Percentiles rank a stretch among this genome's conserved stretches.
Evolutionary conservation across 139 green algal genomes (phyloP).

Genomic region (Volvox reticuliferus): DNA sequence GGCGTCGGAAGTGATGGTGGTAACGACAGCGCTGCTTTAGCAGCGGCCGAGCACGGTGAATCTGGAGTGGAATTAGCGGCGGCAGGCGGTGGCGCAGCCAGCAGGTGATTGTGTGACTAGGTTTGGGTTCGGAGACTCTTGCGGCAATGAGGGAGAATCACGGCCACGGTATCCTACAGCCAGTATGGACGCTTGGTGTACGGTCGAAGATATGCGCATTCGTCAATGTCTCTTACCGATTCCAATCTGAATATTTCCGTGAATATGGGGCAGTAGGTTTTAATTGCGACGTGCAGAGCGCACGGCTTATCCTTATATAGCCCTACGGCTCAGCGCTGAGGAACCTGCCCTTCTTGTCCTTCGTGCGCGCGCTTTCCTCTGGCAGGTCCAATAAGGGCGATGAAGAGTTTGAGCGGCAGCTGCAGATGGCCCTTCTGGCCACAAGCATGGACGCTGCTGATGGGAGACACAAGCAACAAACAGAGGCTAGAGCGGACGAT

Average conservation of each 20-base stretch:
- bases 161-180: too few species aligned
- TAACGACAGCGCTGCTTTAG: not conserved
- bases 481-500: not conserved
- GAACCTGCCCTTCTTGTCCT: not conserved
- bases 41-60: not conserved
- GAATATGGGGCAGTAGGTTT: too few species aligned
- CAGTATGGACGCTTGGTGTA: too few species aligned
- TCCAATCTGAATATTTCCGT: too few species aligned
- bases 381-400: conserved; percentile 70
- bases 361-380: not conserved
- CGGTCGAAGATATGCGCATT: too few species aligned
- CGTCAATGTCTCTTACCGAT: too few species aligned
- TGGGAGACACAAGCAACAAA: too few species aligned
- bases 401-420: conserved; percentile 88
- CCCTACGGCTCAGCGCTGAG: too few species aligned
- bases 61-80: not conserved
- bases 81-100: not conserved
- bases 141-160: too few species aligned
- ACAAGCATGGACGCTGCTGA: conserved; percentile 61
- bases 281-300: too few species aligned
- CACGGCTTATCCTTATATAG: too few species aligned
- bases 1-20: not conserved
- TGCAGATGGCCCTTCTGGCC: conserved; percentile 83
- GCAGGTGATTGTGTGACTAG: not conserved
- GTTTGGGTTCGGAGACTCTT: too few species aligned